Conservation (phyloP, 208 protist genomes). For the Acanthamoeba culbertsoni region DNA sequence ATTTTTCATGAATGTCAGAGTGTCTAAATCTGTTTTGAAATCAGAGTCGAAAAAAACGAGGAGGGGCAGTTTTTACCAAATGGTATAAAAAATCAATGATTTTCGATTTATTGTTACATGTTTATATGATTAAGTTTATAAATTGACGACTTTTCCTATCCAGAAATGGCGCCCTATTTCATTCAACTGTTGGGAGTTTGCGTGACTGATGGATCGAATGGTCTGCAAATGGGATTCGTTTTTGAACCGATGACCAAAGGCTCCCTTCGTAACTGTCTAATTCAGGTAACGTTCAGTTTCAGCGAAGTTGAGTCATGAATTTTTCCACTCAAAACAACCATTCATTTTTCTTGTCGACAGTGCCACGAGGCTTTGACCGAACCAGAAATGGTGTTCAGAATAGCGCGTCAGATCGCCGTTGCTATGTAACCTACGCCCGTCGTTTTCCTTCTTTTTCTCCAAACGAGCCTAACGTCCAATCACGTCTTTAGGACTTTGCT, state of each 20-base stretch:
- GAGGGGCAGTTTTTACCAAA: no score
- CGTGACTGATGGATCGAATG: not conserved
- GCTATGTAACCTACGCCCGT: not conserved
- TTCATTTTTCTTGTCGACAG: not conserved
- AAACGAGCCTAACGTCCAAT: not conserved
- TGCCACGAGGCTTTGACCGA: not conserved
- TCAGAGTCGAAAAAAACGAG: not conserved
- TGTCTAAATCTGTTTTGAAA: no score
- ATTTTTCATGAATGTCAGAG: no score
- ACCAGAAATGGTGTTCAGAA: not conserved
- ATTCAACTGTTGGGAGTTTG: not conserved
- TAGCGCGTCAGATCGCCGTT: not conserved
- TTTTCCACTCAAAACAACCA: no score
- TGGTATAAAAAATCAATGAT: no score
- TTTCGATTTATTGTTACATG: not conserved
- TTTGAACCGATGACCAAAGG: conserved; percentile 10
- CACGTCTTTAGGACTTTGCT: not conserved
- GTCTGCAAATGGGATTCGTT: not conserved
- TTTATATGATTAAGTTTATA: not conserved
- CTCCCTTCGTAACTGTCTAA: conserved; percentile 2
- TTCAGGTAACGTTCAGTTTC: no score
- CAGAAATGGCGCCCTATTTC: not conserved
- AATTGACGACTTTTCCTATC: not conserved
- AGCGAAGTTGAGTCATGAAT: no score
- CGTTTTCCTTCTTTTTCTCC: not conserved